A percentile compares a stretch with the other conserved stretches of the same genome.
These are phyloP conservation scores for Aquanectria penicillioides DNA, from an alignment of 2,329 filamentous ascomycete species.

Conservation along the genomic window DNA sequence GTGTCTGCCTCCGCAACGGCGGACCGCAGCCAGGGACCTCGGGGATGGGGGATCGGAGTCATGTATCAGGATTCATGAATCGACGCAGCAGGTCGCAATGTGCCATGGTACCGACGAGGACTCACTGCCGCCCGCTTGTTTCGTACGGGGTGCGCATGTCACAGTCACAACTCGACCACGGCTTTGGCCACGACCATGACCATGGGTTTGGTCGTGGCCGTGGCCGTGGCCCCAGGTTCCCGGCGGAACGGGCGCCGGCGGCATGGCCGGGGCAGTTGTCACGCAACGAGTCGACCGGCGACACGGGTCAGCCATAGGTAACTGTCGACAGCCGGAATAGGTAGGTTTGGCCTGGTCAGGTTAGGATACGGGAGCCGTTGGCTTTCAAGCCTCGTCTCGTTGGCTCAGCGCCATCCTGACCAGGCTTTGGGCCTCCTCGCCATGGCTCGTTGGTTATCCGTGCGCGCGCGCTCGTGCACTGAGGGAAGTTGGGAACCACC, in stretches of 20 bases:
- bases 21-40: background rate
- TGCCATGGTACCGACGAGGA: background rate
- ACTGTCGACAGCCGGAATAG: background rate
- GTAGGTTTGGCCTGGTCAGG: too few relatives aligned
- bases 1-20: constrained; percentile 2
- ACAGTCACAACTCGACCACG: too few relatives aligned
- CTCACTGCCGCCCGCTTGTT: background rate
- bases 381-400: constrained; percentile 11
- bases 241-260: constrained; percentile 18
- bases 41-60: background rate
- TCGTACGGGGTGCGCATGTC: background rate
- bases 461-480: too few relatives aligned
- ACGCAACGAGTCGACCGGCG: constrained; percentile 4
- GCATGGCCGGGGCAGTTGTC: constrained; percentile 12
- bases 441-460: background rate
- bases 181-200: too few relatives aligned
- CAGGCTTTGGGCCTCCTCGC: background rate
- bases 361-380: too few relatives aligned
- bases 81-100: background rate
- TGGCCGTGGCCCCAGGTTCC: constrained; percentile 7
- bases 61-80: background rate
- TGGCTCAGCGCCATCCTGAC: background rate
- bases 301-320: constrained; percentile 2
- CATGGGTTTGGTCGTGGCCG: too few relatives aligned
- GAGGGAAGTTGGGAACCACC: background rate